These are phyloP conservation scores for Pythium aphanidermatum DNA, from an alignment of 352 stramenopile species.

Conservation along the genomic window DNA sequence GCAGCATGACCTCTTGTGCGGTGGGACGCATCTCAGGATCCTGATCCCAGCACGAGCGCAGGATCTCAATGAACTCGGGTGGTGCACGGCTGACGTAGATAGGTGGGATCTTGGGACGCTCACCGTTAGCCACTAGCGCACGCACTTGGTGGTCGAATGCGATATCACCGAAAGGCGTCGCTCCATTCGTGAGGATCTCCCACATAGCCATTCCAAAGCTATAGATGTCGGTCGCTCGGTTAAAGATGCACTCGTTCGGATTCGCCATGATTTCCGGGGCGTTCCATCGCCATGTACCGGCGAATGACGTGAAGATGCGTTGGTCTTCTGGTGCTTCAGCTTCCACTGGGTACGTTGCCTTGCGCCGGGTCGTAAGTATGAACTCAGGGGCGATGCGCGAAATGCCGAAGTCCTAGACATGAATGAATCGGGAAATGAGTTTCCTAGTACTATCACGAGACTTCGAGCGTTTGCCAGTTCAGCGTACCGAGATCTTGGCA, in stretches of 20 bases:
- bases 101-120: conserved; percentile 43
- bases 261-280: conserved; percentile 67
- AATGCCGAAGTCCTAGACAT: conserved; percentile 52
- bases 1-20: conserved; percentile 64
- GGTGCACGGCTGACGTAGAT: conserved; percentile 41
- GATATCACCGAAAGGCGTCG: conserved; percentile 55
- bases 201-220: conserved; percentile 66
- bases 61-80: conserved; percentile 57
- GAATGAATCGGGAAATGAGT: neutral
- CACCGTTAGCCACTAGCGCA: conserved; percentile 41
- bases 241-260: conserved; percentile 58
- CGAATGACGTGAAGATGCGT: conserved; percentile 50
- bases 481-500: conserved; percentile 45
- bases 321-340: conserved; percentile 31
- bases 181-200: conserved; percentile 66
- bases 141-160: conserved; percentile 68
- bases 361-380: conserved; percentile 33
- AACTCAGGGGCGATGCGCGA: conserved; percentile 68
- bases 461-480: neutral
- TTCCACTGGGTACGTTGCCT: conserved; percentile 11
- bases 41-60: conserved; percentile 59
- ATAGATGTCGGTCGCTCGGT: conserved; percentile 70
- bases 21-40: conserved; percentile 37
- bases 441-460: neutral
- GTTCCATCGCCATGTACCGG: conserved; percentile 72